Percentiles rank a stretch among this genome's conserved stretches.
These are phyloP conservation scores for Trichoderma oligosporum DNA, from an alignment of 2,329 filamentous ascomycete genomes.

Conservation along the genomic window DNA sequence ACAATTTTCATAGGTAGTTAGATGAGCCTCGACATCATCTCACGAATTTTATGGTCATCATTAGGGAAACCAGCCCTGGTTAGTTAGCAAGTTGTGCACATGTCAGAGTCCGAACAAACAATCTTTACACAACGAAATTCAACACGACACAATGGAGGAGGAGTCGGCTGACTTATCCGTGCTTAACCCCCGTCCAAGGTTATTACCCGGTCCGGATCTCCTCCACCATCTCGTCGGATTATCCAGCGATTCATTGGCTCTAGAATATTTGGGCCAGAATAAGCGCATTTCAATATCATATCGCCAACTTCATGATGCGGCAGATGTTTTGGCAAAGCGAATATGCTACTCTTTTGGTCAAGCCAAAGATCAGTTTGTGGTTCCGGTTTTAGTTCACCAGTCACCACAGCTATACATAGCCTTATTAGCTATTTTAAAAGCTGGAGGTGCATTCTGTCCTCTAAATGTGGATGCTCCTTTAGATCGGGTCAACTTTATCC, in stretches of 20 bases:
- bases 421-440: conserved; percentile 72
- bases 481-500: conserved; percentile 75
- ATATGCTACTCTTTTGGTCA: conserved; percentile 33
- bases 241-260: conserved; percentile 27
- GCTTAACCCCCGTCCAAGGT: conserved; percentile 42
- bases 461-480: conserved; percentile 72
- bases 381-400: conserved; percentile 77
- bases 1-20: conserved; percentile 7
- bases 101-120: background rate
- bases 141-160: background rate
- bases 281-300: conserved; percentile 53
- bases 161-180: conserved; percentile 38
- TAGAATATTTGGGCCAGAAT: conserved; percentile 32
- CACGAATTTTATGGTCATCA: background rate
- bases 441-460: conserved; percentile 82
- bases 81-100: conserved; percentile 4
- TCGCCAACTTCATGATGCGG: conserved; percentile 54
- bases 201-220: conserved; percentile 42
- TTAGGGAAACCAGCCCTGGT: conserved; percentile 2
- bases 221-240: conserved; percentile 59
- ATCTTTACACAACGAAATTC: background rate
- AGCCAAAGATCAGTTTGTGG: conserved; percentile 40
- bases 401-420: conserved; percentile 73
- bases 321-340: conserved; percentile 52
- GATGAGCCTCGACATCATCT: background rate